phyloP scores from a whole-genome alignment of 306 rosid genomes.

The Cajanus cajan region DNA sequence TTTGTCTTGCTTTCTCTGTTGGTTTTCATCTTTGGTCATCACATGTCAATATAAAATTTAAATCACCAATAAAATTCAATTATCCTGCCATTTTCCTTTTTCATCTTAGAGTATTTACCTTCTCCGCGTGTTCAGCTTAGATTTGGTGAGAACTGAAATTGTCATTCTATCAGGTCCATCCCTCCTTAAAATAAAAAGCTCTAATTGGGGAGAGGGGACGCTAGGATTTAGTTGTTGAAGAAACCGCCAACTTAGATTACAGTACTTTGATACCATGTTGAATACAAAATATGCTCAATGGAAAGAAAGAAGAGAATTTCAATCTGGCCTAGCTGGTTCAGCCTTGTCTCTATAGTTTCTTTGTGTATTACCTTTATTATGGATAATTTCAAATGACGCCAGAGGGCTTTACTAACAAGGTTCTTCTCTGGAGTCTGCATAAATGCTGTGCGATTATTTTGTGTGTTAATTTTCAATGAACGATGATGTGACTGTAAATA shows the following conservation, averaged over 20 bases:
- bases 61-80: background rate
- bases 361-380: background rate
- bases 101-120: slow-evolving; percentile 9
- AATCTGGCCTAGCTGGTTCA: background rate
- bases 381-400: background rate
- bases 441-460: slow-evolving; percentile 1
- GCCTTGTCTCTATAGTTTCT: background rate
- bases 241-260: background rate
- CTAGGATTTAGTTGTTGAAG: background rate
- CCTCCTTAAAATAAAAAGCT: background rate
- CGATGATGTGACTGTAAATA: slow-evolving; percentile 22
- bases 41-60: background rate
- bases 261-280: background rate
- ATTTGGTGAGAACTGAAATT: slow-evolving; percentile 15
- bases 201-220: background rate
- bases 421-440: slow-evolving; percentile 19
- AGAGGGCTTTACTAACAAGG: background rate
- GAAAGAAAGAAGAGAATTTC: background rate
- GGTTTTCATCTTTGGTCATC: background rate
- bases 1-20: background rate
- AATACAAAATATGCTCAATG: slow-evolving; percentile 12
- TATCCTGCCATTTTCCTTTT: background rate
- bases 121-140: background rate
- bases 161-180: slow-evolving; percentile 5
- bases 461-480: slow-evolving; percentile 13